Base-by-base conservation (phyloP, 805 yeast species). In the Kuraishia ogatae region DNA sequence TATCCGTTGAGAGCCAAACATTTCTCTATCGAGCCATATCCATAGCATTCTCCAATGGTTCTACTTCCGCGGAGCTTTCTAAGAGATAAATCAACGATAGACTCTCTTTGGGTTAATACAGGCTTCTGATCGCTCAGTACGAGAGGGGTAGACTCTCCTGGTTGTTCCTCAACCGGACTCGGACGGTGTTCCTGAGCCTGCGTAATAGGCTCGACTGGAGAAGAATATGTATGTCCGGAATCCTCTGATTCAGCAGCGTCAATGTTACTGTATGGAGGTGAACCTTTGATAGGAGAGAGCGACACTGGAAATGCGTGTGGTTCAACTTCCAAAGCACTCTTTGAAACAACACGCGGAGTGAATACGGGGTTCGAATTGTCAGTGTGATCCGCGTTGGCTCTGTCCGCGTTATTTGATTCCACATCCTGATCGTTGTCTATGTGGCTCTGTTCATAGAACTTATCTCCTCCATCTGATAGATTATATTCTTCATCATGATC, bases 401-500 rank as follows among this genome's bases (percentile, higher is more conserved):
- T 46, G 53, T 64, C 61, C 21, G 48, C 48, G 54, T 64, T 64
- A n/a, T 29, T 52, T 20, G 48, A 20, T 49, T 24, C 23, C 24
- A 53, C 39, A 3, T 28, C 26, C 22, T 55, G 54, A 29, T 2
- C 53, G 39, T 53, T 24, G 48, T 28, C 28, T 21, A 54, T 29
- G n/a, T 48, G 39, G 35, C 54, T 53, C 21, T 53, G 57, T 28
- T 53, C 56, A 39, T 29, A 48, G 48, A 53, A 57, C 0, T 24
- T 49, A 28, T 56, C 55, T 17, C 48, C 55, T 7, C 59, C 58
- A 51, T 65, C 63, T 35, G 51, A 53, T 55, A 56, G 62, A 47
- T 54, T 54, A 49, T 59, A 51, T 10, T 56, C 68, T 15, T 65
- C 68, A 17, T 66, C 73, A n/a, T 62, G 67, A 23, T 63, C 66